Conservation (phyloP, 1,284 basidiomycete species). For the Microbotryomycetes sp. region DNA sequence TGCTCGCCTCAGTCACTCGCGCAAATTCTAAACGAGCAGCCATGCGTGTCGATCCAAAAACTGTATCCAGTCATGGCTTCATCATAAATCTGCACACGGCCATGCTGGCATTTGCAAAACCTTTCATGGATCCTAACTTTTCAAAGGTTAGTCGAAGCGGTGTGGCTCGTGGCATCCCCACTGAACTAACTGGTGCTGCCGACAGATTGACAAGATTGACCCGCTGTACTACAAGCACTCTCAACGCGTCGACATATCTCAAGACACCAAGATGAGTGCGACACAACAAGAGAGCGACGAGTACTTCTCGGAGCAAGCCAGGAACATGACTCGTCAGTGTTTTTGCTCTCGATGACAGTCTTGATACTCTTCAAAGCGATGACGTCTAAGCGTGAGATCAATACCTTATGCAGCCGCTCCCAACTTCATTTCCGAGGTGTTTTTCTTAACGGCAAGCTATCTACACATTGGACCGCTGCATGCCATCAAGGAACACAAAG, state of each 20-base stretch:
- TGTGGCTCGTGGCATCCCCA: neutral
- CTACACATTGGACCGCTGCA: conserved; percentile 78
- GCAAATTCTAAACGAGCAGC: conserved; percentile 82
- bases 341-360: no score
- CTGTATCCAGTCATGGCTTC: conserved; percentile 85
- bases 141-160: conserved; percentile 58
- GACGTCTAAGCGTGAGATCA: neutral
- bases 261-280: conserved; percentile 87
- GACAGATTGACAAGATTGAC: conserved; percentile 85
- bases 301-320: conserved; percentile 58
- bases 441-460: conserved; percentile 77
- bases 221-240: conserved; percentile 57
- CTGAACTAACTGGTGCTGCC: neutral
- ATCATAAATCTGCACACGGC: conserved; percentile 85
- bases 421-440: conserved; percentile 94
- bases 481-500: conserved; percentile 67
- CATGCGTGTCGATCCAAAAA: conserved; percentile 80
- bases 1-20: conserved; percentile 66
- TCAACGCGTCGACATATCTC: conserved; percentile 64
- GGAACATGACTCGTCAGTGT: no score
- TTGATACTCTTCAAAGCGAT: no score
- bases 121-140: conserved; percentile 88
- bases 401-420: conserved; percentile 43
- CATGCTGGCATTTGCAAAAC: conserved; percentile 82
- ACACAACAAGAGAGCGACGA: conserved; percentile 72